Evolutionary conservation across 352 stramenopile species (phyloP).

Genomic region (Globisporangium splendens): DNA sequence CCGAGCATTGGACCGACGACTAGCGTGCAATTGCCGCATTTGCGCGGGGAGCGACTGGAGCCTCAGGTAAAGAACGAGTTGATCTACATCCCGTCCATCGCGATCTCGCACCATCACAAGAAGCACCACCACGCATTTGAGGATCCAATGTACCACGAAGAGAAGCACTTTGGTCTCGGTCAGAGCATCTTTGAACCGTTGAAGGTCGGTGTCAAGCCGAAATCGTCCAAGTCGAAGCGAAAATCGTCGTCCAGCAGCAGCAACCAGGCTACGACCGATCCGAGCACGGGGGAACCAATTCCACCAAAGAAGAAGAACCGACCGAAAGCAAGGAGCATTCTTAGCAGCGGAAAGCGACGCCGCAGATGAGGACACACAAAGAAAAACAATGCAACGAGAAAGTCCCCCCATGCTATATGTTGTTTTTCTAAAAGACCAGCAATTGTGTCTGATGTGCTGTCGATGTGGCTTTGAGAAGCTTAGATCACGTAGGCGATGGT

Average conservation of each 20-base stretch:
- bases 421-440: too few relatives aligned
- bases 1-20: slow-evolving; percentile 3
- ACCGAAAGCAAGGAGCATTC: slow-evolving; percentile 19
- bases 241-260: slow-evolving; percentile 11
- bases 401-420: too few relatives aligned
- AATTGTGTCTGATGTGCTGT: too few relatives aligned
- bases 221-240: slow-evolving; percentile 30
- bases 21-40: slow-evolving; percentile 11
- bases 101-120: slow-evolving; percentile 51
- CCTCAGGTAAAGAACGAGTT: slow-evolving; percentile 22
- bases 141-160: slow-evolving; percentile 49
- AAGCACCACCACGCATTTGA: slow-evolving; percentile 42
- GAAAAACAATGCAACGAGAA: too few relatives aligned
- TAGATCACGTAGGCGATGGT: slow-evolving; percentile 71
- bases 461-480: not conserved
- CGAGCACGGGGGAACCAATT: not conserved
- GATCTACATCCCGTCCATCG: slow-evolving; percentile 51
- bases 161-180: slow-evolving; percentile 65
- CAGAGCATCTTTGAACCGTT: slow-evolving; percentile 73
- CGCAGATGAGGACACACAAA: slow-evolving; percentile 19
- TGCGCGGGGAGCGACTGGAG: slow-evolving; percentile 3
- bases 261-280: slow-evolving; percentile 10
- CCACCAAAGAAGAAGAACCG: slow-evolving; percentile 18
- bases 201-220: slow-evolving; percentile 41
- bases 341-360: slow-evolving; percentile 45